Base-by-base conservation (phyloP, 139 green algal genomes). In the Chlamydomonas sp. region DNA sequence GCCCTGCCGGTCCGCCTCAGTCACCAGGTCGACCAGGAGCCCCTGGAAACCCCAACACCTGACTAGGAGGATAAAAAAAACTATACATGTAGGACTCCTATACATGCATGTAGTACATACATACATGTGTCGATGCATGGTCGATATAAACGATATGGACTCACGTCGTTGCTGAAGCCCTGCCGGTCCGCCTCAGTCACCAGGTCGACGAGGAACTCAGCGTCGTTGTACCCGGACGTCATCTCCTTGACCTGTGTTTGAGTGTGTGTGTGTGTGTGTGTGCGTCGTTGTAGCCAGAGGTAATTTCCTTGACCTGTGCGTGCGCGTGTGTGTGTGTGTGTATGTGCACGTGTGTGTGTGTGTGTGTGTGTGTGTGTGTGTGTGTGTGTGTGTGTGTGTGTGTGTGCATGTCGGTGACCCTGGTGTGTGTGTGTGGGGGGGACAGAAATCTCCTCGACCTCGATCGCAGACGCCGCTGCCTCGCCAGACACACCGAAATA, bases 161-260 rank as follows among this genome's bases (percentile, higher is more conserved):
- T 20, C 13, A 26, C 43, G 20, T 54, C 43, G 20, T 20, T 54
- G 43, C 16, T 54, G 13, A 54, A 20, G 13, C 16, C 43, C 43
- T 54, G 43, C 71, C 75, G n/a, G n/a, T n/a, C n/a, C n/a, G n/a
- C n/a, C n/a, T n/a, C 67, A 22, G 71, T 79, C 29, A 86, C 80
- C 54, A 88, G 58, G 47, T 87, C 79, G 39, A 83, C 74, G 59
- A 89, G 61, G 75, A 76, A 88, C 65, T 90, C 83, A 5, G 82
- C 78, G 36, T 83, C 70, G 62, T 84, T 89, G 64, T 77, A 70
- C 31, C 38, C 20, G 5, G 20, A 16, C 36, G 16, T 60, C 60
- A 68, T 49, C 30, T 49, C 34, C 22, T 70, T 70, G 54, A 6
- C 59, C 31, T n/a, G 59, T 38, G 39, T 24, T 24, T 48, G 59